phyloP scores from a whole-genome alignment of 805 yeast species.

The Metschnikowia cerradonensis region DNA sequence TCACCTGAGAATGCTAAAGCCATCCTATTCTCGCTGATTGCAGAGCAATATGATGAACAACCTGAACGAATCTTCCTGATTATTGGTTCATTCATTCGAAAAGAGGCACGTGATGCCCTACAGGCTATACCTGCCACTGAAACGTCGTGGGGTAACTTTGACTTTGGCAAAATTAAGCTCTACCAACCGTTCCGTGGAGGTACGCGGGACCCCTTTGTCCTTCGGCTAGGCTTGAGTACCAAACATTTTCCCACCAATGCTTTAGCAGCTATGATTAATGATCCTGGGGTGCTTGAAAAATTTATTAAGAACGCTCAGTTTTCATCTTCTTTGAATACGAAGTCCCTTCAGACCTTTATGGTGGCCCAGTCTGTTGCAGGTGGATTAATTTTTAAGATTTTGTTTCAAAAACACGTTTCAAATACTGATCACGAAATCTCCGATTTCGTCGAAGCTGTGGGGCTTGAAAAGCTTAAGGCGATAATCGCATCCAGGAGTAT shows the following conservation, averaged over 20 bases:
- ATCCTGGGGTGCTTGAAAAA: conserved; percentile 3
- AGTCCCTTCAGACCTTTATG: conserved; percentile 9
- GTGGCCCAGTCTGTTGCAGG: conserved; percentile 9
- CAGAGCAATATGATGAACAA: not conserved
- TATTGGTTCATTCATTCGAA: conserved; percentile 1
- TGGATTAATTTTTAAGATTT: conserved; percentile 7
- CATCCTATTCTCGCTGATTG: not conserved
- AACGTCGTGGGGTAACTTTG: not conserved
- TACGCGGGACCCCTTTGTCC: conserved; percentile 10
- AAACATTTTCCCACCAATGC: conserved; percentile 9
- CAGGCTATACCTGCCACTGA: not conserved
- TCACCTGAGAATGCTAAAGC: not conserved
- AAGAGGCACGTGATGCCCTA: conserved; percentile 1
- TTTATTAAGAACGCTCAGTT: conserved; percentile 3
- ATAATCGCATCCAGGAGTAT: conserved; percentile 12
- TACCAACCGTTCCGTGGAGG: conserved; percentile 12
- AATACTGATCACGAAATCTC: not conserved
- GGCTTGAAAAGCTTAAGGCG: conserved; percentile 12
- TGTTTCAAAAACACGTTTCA: conserved; percentile 4
- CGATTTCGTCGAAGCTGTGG: not conserved
- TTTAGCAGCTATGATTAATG: conserved; percentile 8
- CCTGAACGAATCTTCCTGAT: not conserved
- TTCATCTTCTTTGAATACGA: not conserved
- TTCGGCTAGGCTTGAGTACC: conserved; percentile 12
- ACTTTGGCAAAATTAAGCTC: conserved; percentile 5